These are phyloP conservation scores for Coccomyxa sp. DNA, from an alignment of 139 green algal species.

Conservation along the genomic window DNA sequence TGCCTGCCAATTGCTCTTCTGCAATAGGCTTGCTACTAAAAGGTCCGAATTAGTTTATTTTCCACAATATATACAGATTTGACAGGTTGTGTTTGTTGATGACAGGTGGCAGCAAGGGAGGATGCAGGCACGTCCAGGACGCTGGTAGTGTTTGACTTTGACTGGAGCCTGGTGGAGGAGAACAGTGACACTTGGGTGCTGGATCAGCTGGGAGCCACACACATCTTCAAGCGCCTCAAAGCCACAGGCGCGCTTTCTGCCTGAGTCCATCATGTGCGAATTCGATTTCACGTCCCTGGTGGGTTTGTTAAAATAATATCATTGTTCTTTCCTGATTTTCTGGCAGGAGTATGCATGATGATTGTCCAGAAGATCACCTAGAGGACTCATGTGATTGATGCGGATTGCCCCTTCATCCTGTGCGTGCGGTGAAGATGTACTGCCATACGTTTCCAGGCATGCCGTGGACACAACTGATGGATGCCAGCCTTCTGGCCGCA, in stretches of 20 bases:
- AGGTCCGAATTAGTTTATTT: background rate
- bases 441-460: background rate
- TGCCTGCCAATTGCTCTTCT: background rate
- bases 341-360: too few relatives aligned
- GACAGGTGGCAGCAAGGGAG: background rate
- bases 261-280: background rate
- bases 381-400: background rate
- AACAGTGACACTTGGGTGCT: slow-evolving; percentile 43
- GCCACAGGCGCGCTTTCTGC: background rate
- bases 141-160: slow-evolving; percentile 35
- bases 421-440: background rate
- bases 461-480: slow-evolving; percentile 27
- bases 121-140: too few relatives aligned
- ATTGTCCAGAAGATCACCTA: background rate
- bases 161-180: slow-evolving; percentile 38
- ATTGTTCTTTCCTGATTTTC: background rate
- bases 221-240: background rate
- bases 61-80: background rate
- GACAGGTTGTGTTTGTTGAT: background rate
- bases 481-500: slow-evolving; percentile 5
- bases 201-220: slow-evolving; percentile 9
- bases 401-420: background rate
- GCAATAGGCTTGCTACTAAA: background rate
- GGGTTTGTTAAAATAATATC: background rate
- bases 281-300: background rate